Base-by-base conservation (phyloP, 257 asterid species). In the Solanum infundibuliforme region DNA sequence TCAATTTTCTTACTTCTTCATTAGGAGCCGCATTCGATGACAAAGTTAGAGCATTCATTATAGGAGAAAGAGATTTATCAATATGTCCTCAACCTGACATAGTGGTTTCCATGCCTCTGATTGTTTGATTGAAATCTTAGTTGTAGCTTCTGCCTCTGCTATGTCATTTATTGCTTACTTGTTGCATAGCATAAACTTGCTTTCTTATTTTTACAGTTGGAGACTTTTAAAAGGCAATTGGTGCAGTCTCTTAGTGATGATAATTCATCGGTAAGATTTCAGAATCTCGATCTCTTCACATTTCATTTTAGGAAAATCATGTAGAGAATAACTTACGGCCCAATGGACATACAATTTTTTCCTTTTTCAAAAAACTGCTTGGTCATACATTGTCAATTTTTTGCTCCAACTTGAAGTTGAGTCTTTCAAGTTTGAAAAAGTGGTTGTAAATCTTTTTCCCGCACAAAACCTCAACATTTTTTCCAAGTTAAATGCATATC, bases 241-340 rank as follows among this genome's bases (percentile, higher is more conserved):
- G 92, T 96, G 98, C 97, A 93, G 87, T 96, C 99, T 31, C 77
- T 96, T 87, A 95, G 90, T 88, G 99, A 95, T 81, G 98, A 96
- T 85, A 94, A 89, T 90, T 91, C 98, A 87, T 88, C 95, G 5
- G 98, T 96, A 95, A 87, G 94, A 39, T 88, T 75, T 77, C 62
- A 39, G 58, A 77, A 77, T 77, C 60, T 77, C 13, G 46, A 39
- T 77, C 35, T 39, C 60, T 77, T 39, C 32, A 32, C 35, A 13
- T n/a, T 7, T 77, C 84, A 13, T 39, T 77, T 39, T 77, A 8
- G 31, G 62, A 77, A 39, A 39, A 25, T 39, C 35, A 25, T 39
- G 36, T 12, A 77, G 62, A 76, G 83, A 43, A 35, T 39, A 39
- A 25, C 36, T 77, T 73, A 18, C 14, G 41, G 79, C 25, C 39